Evolutionary conservation across 1,139 yeast species (phyloP), one percentile per base, ranked within the genome.

Genomic region (Candida glucosophila): DNA sequence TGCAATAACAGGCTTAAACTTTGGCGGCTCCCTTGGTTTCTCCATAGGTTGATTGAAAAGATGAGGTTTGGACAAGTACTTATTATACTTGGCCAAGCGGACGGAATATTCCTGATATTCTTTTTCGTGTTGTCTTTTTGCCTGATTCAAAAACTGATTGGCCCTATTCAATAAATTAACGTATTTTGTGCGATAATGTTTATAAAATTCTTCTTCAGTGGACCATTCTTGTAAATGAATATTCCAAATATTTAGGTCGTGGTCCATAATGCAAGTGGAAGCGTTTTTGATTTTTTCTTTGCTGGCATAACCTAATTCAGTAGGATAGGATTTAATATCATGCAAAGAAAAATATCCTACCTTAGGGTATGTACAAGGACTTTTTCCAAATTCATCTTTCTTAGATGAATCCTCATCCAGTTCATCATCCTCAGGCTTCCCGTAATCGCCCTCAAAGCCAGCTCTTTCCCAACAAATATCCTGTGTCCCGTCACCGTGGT

Each of bases 401-500:
- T 72, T 58, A 22, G 48, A 49, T 9, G 42, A 39, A 12, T 38
- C 25, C 23, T 60, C 29, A 37, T 54, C 37, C 9, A 47, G 43
- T 19, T 60, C 64, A 33, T 57, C 73, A 21, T 59, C 60, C 19
- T 52, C 63, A 24, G 54, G 61, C 34, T 59, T 61, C 10, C 72
- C 73, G 37, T 60, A 63, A 30, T 70, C 73, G 3, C 73, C 71
- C 7, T 50, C 46, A 37, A 73, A 67, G 0, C 83, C 82, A 1
- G 83, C 81, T 37, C 81, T 60, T 40, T 77, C 78, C 88, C 90
- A 82, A 39, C 92, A 77, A 15, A 83, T 78, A 49, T 82, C 94
- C 43, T 83, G 95, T 5, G 83, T 72, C 4, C 95, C 95, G 49
- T 83, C 95, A n/a, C 95, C 95, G 44, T 83, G 95, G 44, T 83